Percentiles rank a stretch among this genome's conserved stretches.
Conservation (phyloP, 2,329 filamentous ascomycete genomes). For the Alternaria angustiovoidea region DNA sequence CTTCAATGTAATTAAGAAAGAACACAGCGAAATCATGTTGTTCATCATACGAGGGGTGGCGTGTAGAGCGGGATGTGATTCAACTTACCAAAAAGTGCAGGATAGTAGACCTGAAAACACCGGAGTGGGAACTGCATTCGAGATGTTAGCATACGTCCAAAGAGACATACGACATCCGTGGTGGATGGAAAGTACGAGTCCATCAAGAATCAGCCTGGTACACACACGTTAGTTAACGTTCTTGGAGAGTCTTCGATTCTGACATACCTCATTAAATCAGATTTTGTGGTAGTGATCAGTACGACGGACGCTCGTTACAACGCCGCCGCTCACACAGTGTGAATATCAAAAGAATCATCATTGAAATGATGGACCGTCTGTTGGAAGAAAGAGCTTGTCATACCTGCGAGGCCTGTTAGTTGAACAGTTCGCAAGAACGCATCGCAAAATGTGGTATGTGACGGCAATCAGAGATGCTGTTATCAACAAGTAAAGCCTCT, state of each 20-base stretch:
- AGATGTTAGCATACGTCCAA: slow-evolving; percentile 34
- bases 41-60: slow-evolving; percentile 62
- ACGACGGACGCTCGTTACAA: slow-evolving; percentile 58
- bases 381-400: slow-evolving; percentile 34
- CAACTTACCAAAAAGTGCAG: slow-evolving; percentile 26
- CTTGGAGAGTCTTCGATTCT: background rate
- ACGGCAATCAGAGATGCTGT: slow-evolving; percentile 69
- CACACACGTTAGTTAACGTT: slow-evolving; percentile 30
- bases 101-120: background rate
- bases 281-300: slow-evolving; percentile 71
- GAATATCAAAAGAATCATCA: slow-evolving; percentile 72
- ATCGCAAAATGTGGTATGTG: slow-evolving; percentile 10
- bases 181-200: slow-evolving; percentile 28
- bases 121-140: slow-evolving; percentile 11
- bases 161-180: slow-evolving; percentile 15
- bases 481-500: slow-evolving; percentile 71
- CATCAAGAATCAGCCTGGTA: slow-evolving; percentile 51
- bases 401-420: slow-evolving; percentile 44
- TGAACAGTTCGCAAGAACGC: slow-evolving; percentile 11
- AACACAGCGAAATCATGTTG: slow-evolving; percentile 67
- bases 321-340: slow-evolving; percentile 71
- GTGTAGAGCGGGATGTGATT: slow-evolving; percentile 1
- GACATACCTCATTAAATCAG: slow-evolving; percentile 73
- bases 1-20: slow-evolving; percentile 69
- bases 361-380: slow-evolving; percentile 58